Base-by-base conservation (phyloP, 1,284 basidiomycete genomes). In the Tilletiopsis washingtonensis region DNA sequence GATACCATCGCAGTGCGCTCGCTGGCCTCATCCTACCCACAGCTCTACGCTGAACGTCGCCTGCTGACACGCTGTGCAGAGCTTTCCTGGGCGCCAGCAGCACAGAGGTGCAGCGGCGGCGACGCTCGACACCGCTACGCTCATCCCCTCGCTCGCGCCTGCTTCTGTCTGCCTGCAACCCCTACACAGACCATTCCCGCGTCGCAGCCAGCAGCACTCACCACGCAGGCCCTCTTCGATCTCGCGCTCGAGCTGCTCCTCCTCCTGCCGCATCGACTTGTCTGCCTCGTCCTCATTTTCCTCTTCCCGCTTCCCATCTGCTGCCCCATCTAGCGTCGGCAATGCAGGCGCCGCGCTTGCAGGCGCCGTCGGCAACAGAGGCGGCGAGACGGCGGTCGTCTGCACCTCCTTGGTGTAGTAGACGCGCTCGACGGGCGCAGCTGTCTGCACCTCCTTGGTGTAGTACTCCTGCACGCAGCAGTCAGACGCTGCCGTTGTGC, bases 391-490 rank as follows among this genome's bases (percentile, higher is more conserved):
- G 7, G 44, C 60, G 25, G 83, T 79, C 0, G 90, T 94, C 74
- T 97, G 91, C 2, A 93, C 85, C 62, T 90, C 85, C 74, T 93
- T 94, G 60, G 91, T 91, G 69, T 94, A 96, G 43, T 86, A 84
- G 21, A 93, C 84, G n/a, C 84, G 81, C 74, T 88, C 85, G n/a
- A n/a, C n/a, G n/a, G n/a, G 48, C 40, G 15, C 45, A 24, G 39
- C 14, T n/a, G 23, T 52, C 47, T 4, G 39, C 47, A 40, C 63
- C 45, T 24, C 40, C 21, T 32, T n/a, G n/a, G n/a, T n/a, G n/a
- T n/a, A n/a, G n/a, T n/a, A n/a, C n/a, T n/a, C n/a, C n/a, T n/a
- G n/a, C n/a, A n/a, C n/a, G n/a, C n/a, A n/a, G n/a, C n/a, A n/a
- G n/a, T n/a, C n/a, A n/a, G n/a, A n/a, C n/a, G n/a, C n/a, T n/a